Evolutionary conservation across 371 early-diverging fungal species (phyloP), one percentile per base, ranked within the genome.

Genomic region (Entomophthora muscae): DNA sequence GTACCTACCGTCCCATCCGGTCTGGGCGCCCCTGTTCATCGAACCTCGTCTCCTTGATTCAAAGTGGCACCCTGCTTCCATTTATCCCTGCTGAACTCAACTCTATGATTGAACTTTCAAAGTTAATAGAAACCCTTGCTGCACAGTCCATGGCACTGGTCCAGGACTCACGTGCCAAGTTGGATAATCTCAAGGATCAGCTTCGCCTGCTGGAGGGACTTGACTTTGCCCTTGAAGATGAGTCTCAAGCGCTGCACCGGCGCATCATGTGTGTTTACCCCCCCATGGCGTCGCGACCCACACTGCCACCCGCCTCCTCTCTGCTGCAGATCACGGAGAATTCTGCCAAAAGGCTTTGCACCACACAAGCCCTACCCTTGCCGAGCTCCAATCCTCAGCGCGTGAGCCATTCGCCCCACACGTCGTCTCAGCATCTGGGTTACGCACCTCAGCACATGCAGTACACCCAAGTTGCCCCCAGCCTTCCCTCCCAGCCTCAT

Each of bases 181-280:
- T 13, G 29, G 31, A 29, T 57, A 12, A 17, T 12, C 58, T 57
- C 13, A 24, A 12, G 26, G 26, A 57, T 57, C 17, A 57, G 26
- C 58, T 57, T 26, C 27, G 58, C n/a, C 17, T 57, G 29, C 29
- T 57, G 26, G 29, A 57, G 26, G 58, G 58, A 21, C 58, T 57
- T 7, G 58, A 57, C 3, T 3, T 57, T 24, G 26, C 26, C 27
- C 58, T 57, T 26, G 58, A 26, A 31, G 29, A 26, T 1, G 29
- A 57, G 29, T 29, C 58, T 31, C 26, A 57, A 12, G 58, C 26
- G 12, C 29, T 57, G 1, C 42, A 42, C 42, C 42, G 42, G 5
- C 17, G 42, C 17, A 42, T 42, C 42, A 42, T 42, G 10, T 42
- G 17, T 17, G 5, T 17, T 5, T 42, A 42, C 17, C 42, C 42